These are phyloP conservation scores for Cyathus striatus DNA, from an alignment of 768 basidiomycete species.

Conservation along the genomic window DNA sequence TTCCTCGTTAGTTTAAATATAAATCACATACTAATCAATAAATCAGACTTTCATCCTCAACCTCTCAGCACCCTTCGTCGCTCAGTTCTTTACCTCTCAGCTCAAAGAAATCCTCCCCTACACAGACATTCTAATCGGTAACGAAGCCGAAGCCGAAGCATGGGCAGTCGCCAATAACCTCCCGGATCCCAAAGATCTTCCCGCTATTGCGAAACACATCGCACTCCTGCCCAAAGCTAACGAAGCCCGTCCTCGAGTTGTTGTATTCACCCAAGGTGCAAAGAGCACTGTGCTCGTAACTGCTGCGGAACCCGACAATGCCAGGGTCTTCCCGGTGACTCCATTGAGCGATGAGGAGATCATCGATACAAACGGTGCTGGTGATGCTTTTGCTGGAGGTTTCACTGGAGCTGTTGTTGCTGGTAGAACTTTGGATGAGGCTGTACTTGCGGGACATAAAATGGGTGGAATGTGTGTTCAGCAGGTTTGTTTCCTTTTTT, in stretches of 20 bases:
- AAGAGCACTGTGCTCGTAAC: conserved; percentile 73
- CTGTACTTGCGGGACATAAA: conserved; percentile 82
- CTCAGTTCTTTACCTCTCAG: conserved; percentile 85
- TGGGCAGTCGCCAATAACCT: conserved; percentile 76
- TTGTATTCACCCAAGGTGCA: conserved; percentile 90
- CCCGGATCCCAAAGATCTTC: conserved; percentile 59
- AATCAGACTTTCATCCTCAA: conserved; percentile 90
- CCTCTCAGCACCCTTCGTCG: conserved; percentile 96
- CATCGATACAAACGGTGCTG: conserved; percentile 97
- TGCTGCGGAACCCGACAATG: conserved; percentile 45
- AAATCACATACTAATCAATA: not conserved
- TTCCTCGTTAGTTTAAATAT: not conserved
- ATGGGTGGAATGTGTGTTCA: conserved; percentile 83
- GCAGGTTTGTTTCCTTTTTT: conserved; percentile 46
- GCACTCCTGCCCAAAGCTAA: conserved; percentile 77
- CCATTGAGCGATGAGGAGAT: conserved; percentile 59
- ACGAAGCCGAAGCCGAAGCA: conserved; percentile 89
- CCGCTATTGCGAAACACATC: conserved; percentile 67
- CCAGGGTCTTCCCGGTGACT: conserved; percentile 55
- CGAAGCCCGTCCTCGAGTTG: conserved; percentile 67
- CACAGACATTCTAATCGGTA: conserved; percentile 91
- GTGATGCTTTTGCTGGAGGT: conserved; percentile 95
- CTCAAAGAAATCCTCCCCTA: conserved; percentile 78
- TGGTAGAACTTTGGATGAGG: conserved; percentile 75
- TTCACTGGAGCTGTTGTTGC: conserved; percentile 83